phyloP scores from a whole-genome alignment of 139 green algal genomes.

The Tetratostichococcus sp. region DNA sequence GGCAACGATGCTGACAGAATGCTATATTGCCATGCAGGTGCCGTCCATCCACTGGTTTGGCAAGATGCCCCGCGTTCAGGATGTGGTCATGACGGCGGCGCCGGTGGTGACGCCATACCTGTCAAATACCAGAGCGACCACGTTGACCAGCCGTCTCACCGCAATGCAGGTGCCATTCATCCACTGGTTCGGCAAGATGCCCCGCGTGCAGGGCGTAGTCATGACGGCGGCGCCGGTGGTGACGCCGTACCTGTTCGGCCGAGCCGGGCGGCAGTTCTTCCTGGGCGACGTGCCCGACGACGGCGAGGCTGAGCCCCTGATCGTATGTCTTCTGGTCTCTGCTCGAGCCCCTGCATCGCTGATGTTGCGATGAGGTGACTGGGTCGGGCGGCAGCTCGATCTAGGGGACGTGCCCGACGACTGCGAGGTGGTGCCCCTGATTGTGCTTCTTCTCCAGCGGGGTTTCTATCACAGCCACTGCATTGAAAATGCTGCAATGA shows the following conservation, averaged over 20 bases:
- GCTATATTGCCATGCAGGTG: slow-evolving; percentile 38
- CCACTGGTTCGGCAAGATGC: slow-evolving; percentile 35
- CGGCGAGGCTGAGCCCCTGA: slow-evolving; percentile 1
- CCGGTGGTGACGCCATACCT: slow-evolving; percentile 16
- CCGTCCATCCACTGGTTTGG: slow-evolving; percentile 62
- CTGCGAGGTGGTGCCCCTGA: too few species aligned
- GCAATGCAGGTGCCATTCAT: slow-evolving; percentile 75
- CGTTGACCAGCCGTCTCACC: too few species aligned
- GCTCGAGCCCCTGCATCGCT: too few species aligned
- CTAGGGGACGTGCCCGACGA: too few species aligned
- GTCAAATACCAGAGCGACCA: too few species aligned
- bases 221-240: slow-evolving; percentile 19
- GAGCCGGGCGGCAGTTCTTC: slow-evolving; percentile 46
- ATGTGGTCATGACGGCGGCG: slow-evolving; percentile 16
- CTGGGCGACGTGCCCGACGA: slow-evolving; percentile 23
- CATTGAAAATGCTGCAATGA: too few species aligned
- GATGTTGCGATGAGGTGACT: too few species aligned
- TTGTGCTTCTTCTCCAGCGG: too few species aligned
- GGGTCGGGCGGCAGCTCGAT: too few species aligned
- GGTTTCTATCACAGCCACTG: too few species aligned
- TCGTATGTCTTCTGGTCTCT: slow-evolving; percentile 2
- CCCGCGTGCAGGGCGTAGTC: slow-evolving; percentile 29
- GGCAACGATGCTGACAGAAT: too few species aligned
- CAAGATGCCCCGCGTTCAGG: slow-evolving; percentile 28
- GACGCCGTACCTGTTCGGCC: slow-evolving; percentile 6